Evolutionary conservation across 495 filamentous ascomycete genomes (phyloP).

Genomic region (Friedmanniomyces simplex): DNA sequence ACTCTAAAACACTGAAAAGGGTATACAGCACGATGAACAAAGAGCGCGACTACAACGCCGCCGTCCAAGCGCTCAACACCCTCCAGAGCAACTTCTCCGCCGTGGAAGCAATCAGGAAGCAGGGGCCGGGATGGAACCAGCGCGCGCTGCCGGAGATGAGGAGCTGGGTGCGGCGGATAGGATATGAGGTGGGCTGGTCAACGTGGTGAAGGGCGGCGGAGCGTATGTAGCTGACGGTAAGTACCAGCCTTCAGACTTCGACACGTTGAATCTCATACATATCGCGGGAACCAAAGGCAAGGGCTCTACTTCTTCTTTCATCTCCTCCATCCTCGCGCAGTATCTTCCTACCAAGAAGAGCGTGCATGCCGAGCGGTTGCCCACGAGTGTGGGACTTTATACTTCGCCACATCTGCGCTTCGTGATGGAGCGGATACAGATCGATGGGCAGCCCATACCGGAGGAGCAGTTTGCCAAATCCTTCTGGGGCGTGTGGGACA

Average conservation of each 20-base stretch:
- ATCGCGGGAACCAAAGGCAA: conserved; percentile 93
- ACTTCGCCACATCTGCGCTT: conserved; percentile 83
- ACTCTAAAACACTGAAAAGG: background rate
- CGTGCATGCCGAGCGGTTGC: conserved; percentile 24
- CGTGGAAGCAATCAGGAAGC: conserved; percentile 62
- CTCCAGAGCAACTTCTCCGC: conserved; percentile 77
- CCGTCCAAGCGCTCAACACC: conserved; percentile 76
- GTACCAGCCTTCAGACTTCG: conserved; percentile 59
- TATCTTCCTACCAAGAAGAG: conserved; percentile 35
- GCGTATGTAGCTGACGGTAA: conserved; percentile 3
- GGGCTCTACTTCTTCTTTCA: conserved; percentile 66
- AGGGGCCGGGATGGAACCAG: conserved; percentile 56
- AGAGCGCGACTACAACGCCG: conserved; percentile 46
- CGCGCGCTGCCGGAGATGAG: conserved; percentile 64
- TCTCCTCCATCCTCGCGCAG: conserved; percentile 51
- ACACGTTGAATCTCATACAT: conserved; percentile 65
- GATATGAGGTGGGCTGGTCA: conserved; percentile 59
- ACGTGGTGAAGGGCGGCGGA: background rate
- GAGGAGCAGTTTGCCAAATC: conserved; percentile 68
- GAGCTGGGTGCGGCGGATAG: conserved; percentile 63
- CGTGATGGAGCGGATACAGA: conserved; percentile 79
- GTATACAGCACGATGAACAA: conserved; percentile 1
- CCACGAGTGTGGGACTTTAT: conserved; percentile 56
- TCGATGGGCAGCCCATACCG: conserved; percentile 64
- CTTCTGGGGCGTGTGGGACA: conserved; percentile 87